Evolutionary conservation across 208 protist species (phyloP), one percentile per base, ranked within the genome.

Genomic region (Angomonas desouzai): DNA sequence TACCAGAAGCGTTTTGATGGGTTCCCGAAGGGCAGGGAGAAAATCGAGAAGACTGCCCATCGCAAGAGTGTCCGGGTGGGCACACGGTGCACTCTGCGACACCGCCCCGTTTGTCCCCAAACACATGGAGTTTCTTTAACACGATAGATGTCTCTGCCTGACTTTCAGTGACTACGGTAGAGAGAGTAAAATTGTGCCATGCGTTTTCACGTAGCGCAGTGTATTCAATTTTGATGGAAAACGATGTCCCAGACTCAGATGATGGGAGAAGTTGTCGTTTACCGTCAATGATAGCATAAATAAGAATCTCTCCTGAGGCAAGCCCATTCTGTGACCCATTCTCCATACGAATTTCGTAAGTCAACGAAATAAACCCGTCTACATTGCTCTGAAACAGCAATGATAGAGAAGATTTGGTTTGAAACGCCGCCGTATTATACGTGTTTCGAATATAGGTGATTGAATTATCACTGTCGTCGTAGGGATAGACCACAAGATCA

Each of bases 31-130:
- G 10, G 30, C 64, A 68, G 22, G 40, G 2, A 1, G 32, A 1
- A 1, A 48, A n/a, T 9, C 28, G 22, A 4, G 58, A 29, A 0
- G 36, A 22, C 3, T 23, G 2, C 16, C 43, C 18, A 1, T 48
- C 10, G 28, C 68, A 72, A 9, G 36, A 34, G 20, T 34, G 55
- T 3, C 61, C 68, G 22, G 55, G 20, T 3, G 36, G 68, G 61
- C 68, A 72, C 11, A 38, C 33, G 18, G 58, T 33, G 23, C 68
- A 72, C 20, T 0, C 16, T 13, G 23, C 13, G 2, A 40, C 61
- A 1, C 57, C 68, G 23, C 68, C 68, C 0, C 25, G 18, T 0
- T 48, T 0, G 40, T 72, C 68, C 28, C 68, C 68, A 25, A 20
- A 48, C 48, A 72, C 60, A n/a, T 49, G 48, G 16, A 72, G 33